These are phyloP conservation scores for Phytophthora chlamydospora DNA, from an alignment of 352 stramenopile genomes.

Conservation along the genomic window DNA sequence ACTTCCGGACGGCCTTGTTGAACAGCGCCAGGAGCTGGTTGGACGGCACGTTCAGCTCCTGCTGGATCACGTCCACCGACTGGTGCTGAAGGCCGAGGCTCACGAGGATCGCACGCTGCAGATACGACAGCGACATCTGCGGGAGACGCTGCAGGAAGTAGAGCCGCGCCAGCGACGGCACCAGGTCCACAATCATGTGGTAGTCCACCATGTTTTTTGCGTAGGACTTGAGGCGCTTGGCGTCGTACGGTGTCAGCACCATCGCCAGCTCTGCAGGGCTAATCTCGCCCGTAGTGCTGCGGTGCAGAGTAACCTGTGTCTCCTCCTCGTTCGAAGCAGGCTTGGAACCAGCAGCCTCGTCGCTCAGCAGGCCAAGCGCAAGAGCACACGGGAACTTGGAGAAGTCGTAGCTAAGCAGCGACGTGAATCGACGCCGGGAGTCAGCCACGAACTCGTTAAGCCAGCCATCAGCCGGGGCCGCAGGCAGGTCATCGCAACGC, in stretches of 20 bases:
- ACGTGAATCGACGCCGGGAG: conserved; percentile 93
- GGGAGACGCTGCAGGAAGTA: conserved; percentile 97
- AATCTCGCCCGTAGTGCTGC: conserved; percentile 81
- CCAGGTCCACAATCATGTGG: conserved; percentile 98
- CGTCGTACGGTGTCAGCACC: conserved; percentile 96
- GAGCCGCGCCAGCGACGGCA: conserved; percentile 94
- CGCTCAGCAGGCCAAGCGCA: conserved; percentile 91
- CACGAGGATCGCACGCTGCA: conserved; percentile 96
- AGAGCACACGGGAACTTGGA: conserved; percentile 90
- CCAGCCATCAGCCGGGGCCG: conserved; percentile 89
- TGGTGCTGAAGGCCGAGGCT: conserved; percentile 94
- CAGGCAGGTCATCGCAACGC: conserved; percentile 77
- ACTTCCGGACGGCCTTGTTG: conserved; percentile 96
- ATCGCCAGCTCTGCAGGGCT: conserved; percentile 90
- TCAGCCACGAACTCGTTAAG: conserved; percentile 95
- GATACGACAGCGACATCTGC: conserved; percentile 92
- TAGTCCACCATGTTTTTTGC: conserved; percentile 99
- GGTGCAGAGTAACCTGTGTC: conserved; percentile 47
- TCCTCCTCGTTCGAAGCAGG: conserved; percentile 17
- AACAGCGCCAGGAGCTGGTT: conserved; percentile 98
- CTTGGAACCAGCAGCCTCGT: conserved; percentile 40
- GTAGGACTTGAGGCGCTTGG: conserved; percentile 98
- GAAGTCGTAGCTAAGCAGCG: conserved; percentile 94
- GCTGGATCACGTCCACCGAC: conserved; percentile 93
- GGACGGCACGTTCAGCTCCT: conserved; percentile 94